phyloP scores from a whole-genome alignment of 148 eudicot genomes.

The Polygonum aviculare region DNA sequence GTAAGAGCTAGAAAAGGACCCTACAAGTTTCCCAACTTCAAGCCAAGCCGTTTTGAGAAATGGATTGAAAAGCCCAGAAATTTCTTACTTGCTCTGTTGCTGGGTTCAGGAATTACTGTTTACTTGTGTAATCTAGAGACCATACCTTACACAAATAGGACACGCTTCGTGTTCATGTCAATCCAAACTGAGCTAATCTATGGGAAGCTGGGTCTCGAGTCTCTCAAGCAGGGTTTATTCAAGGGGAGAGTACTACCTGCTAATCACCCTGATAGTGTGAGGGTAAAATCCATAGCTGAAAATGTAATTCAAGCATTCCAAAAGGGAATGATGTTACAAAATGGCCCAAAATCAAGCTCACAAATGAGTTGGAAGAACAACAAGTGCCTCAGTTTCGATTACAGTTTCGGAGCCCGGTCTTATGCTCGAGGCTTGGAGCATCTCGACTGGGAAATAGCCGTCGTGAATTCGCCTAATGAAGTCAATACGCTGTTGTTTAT shows the following conservation, averaged over 20 bases:
- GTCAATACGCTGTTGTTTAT: conserved; percentile 67
- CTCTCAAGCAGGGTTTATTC: neutral
- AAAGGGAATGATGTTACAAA: neutral
- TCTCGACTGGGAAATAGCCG: conserved; percentile 74
- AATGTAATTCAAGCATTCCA: neutral
- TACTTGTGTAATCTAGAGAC: conserved; percentile 13
- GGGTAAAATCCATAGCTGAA: neutral
- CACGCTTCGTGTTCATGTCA: conserved; percentile 7
- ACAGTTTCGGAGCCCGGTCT: conserved; percentile 3
- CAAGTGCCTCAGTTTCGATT: neutral
- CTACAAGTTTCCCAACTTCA: neutral
- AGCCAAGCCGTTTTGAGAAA: neutral
- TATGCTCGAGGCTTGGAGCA: conserved; percentile 59
- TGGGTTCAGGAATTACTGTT: conserved; percentile 12
- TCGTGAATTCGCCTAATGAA: conserved; percentile 56
- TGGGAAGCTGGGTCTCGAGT: neutral
- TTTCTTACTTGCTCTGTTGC: neutral
- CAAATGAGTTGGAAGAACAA: conserved; percentile 59
- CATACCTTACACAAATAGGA: conserved; percentile 15
- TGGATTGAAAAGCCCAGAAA: neutral
- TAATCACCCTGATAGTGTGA: neutral
- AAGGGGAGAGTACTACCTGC: neutral
- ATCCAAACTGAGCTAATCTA: neutral
- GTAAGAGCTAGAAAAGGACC: conserved; percentile 24
- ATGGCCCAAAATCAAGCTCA: conserved; percentile 24